Evolutionary conservation across 805 yeast genomes (phyloP).

Genomic region (Lachancea kluyveri): DNA sequence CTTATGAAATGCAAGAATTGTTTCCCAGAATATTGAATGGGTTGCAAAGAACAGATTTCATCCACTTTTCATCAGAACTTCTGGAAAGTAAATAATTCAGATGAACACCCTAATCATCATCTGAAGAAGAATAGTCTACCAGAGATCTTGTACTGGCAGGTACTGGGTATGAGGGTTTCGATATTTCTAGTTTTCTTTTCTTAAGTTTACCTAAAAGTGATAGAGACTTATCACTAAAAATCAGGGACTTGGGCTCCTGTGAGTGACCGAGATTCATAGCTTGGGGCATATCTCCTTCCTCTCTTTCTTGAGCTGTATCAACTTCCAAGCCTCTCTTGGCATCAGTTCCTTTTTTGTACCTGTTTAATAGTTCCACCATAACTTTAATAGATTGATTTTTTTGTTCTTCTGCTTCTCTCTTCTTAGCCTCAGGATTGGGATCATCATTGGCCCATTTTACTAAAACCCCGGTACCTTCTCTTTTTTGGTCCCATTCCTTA

Average conservation of each 20-base stretch:
- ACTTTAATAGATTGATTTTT: conserved; percentile 19
- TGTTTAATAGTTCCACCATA: conserved; percentile 22
- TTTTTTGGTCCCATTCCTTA: conserved; percentile 53
- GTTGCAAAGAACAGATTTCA: neutral
- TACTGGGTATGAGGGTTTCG: neutral
- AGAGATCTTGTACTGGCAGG: neutral
- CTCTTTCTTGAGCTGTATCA: too few species aligned
- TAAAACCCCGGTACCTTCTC: conserved; percentile 29
- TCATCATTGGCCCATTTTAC: conserved; percentile 89
- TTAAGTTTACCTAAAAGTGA: conserved; percentile 6
- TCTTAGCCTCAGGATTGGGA: conserved; percentile 54
- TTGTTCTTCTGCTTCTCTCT: conserved; percentile 24
- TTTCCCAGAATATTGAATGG: too few species aligned
- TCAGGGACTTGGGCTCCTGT: too few species aligned
- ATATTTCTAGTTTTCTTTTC: conserved; percentile 3
- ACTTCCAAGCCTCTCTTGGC: too few species aligned
- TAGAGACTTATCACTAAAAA: conserved; percentile 3
- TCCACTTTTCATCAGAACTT: neutral
- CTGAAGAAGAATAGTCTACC: conserved; percentile 9
- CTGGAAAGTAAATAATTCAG: neutral
- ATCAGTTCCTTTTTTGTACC: conserved; percentile 4
- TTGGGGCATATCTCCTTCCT: too few species aligned
- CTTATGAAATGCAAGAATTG: too few species aligned
- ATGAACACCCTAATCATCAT: conserved; percentile 4
- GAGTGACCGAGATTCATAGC: too few species aligned